These are phyloP conservation scores for Xylaria sp. DNA, from an alignment of 2,329 filamentous ascomycete species.

Conservation along the genomic window DNA sequence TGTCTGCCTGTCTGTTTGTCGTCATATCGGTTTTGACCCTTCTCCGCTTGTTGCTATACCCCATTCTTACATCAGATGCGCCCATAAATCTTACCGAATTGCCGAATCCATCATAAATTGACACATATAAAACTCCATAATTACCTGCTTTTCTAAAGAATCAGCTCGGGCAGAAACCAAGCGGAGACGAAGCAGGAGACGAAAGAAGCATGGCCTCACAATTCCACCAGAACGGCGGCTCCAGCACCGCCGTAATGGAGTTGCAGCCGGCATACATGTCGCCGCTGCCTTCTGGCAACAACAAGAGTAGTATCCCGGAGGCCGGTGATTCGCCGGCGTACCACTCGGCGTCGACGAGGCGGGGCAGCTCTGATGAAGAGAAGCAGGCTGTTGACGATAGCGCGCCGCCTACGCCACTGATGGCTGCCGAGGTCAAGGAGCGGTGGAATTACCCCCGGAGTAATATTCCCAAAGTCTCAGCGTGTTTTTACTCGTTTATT, in stretches of 20 bases:
- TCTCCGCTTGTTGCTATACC: too few species aligned
- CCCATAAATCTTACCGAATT: background rate
- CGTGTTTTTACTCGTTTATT: conserved; percentile 63
- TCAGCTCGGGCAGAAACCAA: background rate
- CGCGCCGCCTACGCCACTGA: conserved; percentile 30
- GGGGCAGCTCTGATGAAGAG: conserved; percentile 24
- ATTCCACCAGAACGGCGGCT: conserved; percentile 16
- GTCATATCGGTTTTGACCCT: background rate
- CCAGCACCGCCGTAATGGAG: conserved; percentile 24
- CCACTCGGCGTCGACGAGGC: background rate
- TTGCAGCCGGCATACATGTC: conserved; percentile 8
- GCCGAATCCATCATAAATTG: background rate
- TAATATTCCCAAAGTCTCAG: conserved; percentile 55
- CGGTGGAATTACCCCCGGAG: conserved; percentile 56
- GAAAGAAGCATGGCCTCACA: conserved; percentile 16
- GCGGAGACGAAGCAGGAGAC: background rate
- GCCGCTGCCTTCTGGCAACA: conserved; percentile 1
- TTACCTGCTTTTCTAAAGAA: too few species aligned
- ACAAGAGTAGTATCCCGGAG: background rate
- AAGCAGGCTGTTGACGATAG: conserved; percentile 20
- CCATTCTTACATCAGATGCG: too few species aligned
- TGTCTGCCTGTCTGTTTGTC: background rate
- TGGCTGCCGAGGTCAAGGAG: conserved; percentile 41
- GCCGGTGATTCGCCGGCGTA: background rate
- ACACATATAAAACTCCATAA: too few species aligned